Evolutionary conservation across 2,329 filamentous ascomycete genomes (phyloP).

Genomic region (Pseudopithomyces maydicus): DNA sequence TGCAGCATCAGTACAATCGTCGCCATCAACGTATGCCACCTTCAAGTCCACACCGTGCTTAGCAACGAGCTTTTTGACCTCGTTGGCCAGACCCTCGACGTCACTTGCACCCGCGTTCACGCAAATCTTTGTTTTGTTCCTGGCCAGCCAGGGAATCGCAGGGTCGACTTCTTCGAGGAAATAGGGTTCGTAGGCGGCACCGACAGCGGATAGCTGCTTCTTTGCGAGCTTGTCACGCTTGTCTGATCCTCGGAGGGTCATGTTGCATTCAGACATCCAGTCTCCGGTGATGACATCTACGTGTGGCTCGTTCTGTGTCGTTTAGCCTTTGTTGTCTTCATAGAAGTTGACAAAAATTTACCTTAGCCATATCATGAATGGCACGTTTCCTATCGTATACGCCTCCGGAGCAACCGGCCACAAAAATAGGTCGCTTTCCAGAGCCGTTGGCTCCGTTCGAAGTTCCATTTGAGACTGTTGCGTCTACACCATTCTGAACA

Average conservation of each 20-base stretch:
- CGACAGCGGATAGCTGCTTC: slow-evolving; percentile 20
- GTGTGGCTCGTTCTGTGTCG: slow-evolving; percentile 22
- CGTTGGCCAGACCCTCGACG: slow-evolving; percentile 20
- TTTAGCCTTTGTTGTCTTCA: slow-evolving; percentile 9
- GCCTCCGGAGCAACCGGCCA: slow-evolving; percentile 29
- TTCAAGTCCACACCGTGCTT: slow-evolving; percentile 35
- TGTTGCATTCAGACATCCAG: slow-evolving; percentile 35
- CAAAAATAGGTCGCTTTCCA: slow-evolving; percentile 23
- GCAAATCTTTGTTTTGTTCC: slow-evolving; percentile 25
- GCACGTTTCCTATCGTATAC: slow-evolving; percentile 28
- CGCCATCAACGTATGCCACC: slow-evolving; percentile 52
- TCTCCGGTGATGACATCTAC: slow-evolving; percentile 30
- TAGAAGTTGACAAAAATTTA: background rate
- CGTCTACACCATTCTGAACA: slow-evolving; percentile 17
- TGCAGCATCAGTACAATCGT: slow-evolving; percentile 45
- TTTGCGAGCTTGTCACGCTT: slow-evolving; percentile 25
- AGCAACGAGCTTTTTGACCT: slow-evolving; percentile 19
- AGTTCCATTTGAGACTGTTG: slow-evolving; percentile 5
- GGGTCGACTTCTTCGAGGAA: slow-evolving; percentile 28
- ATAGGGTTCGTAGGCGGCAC: slow-evolving; percentile 28
- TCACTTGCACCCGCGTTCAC: slow-evolving; percentile 28
- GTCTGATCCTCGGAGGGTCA: slow-evolving; percentile 26
- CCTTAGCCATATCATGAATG: slow-evolving; percentile 29
- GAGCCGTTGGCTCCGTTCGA: slow-evolving; percentile 16
- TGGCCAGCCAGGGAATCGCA: slow-evolving; percentile 28